Base-by-base conservation (phyloP, 371 early-diverging fungal genomes). In the Lichtheimia ornata region DNA sequence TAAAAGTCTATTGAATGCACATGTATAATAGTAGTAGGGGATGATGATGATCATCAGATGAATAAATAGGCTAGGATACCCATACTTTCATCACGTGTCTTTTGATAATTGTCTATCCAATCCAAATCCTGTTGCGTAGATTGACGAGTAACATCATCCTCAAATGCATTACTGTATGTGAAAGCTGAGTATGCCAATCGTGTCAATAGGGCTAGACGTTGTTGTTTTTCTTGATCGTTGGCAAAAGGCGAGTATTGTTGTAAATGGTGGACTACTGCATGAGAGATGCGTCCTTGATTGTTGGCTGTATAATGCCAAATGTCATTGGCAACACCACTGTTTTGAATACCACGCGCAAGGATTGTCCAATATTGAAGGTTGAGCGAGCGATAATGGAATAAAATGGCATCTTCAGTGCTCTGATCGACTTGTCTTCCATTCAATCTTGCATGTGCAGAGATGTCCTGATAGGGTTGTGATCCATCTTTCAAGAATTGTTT, bases 361-460 rank as follows among this genome's bases (percentile, higher is more conserved):
- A 76, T 63, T 0, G 82, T 79, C 82, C 82, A 82, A 56, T 82
- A 82, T 42, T 79, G 82, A 53, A 82, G 59, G 63, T 82, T 79
- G 50, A 82, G 58, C 1, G 74, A 68, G 28, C 78, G 71, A 53
- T 74, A 79, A 9, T 71, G 73, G 9, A 73, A 44, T 2, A 62
- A 45, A 9, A 53, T 40, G 7, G 47, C 47, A 17, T 18, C 18
- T 15, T 42, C 52, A 25, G 51, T 15, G 40, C 50, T 56, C 17
- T 35, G 35, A 24, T 22, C 18, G 20, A 55, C 57, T n/a, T 70
- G 42, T 9, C 64, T 63, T n/a, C 65, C 56, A 9, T 59, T 42
- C 41, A 58, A 43, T n/a, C 41, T 7, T 22, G 18, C 18, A n/a
- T 47, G 47, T 47, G 47, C 47, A 55, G 61, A 24, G 54, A 62